phyloP scores from a whole-genome alignment of 176 grass and related monocot genomes.

The Calamus simplicifolius region DNA sequence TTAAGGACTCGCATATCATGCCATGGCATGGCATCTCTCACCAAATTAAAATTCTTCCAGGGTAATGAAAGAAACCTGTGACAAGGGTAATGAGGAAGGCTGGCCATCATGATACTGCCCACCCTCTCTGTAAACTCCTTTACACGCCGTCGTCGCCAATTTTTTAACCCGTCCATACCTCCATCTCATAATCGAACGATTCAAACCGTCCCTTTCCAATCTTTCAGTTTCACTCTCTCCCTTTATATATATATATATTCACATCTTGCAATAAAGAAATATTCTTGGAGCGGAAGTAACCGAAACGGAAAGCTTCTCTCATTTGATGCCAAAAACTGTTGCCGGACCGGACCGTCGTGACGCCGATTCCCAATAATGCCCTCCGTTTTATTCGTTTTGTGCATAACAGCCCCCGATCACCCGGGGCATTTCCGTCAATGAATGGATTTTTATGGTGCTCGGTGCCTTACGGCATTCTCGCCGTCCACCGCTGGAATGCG shows the following conservation, averaged over 20 bases:
- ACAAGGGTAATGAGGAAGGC: too few relatives aligned
- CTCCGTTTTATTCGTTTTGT: neutral
- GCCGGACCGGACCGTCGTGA: neutral
- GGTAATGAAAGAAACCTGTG: too few relatives aligned
- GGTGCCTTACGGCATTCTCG: neutral
- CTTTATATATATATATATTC: neutral
- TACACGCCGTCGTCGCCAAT: too few relatives aligned
- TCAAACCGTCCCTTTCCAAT: too few relatives aligned
- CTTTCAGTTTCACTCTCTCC: too few relatives aligned
- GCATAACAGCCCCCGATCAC: neutral
- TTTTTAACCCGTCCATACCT: too few relatives aligned
- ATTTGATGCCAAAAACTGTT: neutral
- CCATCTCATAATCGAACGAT: too few relatives aligned
- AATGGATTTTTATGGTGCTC: neutral
- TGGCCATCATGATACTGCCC: too few relatives aligned
- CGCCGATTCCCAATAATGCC: neutral
- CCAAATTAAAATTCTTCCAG: neutral
- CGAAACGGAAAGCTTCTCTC: constrained; percentile 1
- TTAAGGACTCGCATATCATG: neutral
- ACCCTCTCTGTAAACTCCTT: too few relatives aligned
- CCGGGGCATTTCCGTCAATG: neutral
- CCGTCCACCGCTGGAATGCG: neutral
- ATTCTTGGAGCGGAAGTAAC: neutral
- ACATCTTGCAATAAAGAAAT: neutral
- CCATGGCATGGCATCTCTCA: neutral